These are phyloP conservation scores for Edaphochlamys debaryana DNA, from an alignment of 139 green algal species.

Conservation along the genomic window DNA sequence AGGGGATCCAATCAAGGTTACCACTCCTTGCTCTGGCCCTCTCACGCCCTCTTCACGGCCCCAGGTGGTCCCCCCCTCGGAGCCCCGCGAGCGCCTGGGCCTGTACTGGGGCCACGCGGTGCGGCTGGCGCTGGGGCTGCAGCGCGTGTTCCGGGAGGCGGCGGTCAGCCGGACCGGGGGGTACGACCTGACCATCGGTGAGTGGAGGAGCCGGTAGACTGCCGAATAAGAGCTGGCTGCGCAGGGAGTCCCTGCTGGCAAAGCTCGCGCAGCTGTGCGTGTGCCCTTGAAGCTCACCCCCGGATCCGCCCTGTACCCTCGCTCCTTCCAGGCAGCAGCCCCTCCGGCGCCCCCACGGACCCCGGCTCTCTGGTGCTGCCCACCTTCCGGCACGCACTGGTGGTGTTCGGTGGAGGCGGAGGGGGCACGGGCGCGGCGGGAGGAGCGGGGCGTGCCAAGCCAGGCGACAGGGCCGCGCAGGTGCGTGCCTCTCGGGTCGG, in stretches of 20 bases:
- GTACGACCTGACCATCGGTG: slow-evolving; percentile 84
- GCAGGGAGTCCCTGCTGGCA: too few species aligned
- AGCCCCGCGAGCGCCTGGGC: slow-evolving; percentile 66
- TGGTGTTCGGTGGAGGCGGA: slow-evolving; percentile 79
- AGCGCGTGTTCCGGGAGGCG: slow-evolving; percentile 65
- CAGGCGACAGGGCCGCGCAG: too few species aligned
- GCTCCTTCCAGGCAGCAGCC: slow-evolving; percentile 66
- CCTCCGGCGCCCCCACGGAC: slow-evolving; percentile 45
- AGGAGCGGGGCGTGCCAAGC: not conserved
- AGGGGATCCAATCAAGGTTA: too few species aligned
- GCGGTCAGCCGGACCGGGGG: slow-evolving; percentile 57
- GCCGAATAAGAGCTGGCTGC: too few species aligned
- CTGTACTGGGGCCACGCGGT: slow-evolving; percentile 92
- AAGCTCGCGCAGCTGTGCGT: too few species aligned
- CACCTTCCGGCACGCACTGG: slow-evolving; percentile 77
- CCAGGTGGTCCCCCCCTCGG: slow-evolving; percentile 59
- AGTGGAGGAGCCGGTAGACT: too few species aligned
- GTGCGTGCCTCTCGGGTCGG: too few species aligned
- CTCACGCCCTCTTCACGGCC: too few species aligned
- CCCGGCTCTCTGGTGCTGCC: slow-evolving; percentile 65
- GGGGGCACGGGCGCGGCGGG: not conserved
- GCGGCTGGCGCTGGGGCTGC: slow-evolving; percentile 75
- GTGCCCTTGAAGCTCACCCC: too few species aligned
- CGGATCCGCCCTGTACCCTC: too few species aligned
- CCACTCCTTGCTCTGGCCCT: too few species aligned